Evolutionary conservation across 148 eudicot genomes (phyloP), one percentile per base, ranked within the genome.

Genomic region (Silene latifolia): DNA sequence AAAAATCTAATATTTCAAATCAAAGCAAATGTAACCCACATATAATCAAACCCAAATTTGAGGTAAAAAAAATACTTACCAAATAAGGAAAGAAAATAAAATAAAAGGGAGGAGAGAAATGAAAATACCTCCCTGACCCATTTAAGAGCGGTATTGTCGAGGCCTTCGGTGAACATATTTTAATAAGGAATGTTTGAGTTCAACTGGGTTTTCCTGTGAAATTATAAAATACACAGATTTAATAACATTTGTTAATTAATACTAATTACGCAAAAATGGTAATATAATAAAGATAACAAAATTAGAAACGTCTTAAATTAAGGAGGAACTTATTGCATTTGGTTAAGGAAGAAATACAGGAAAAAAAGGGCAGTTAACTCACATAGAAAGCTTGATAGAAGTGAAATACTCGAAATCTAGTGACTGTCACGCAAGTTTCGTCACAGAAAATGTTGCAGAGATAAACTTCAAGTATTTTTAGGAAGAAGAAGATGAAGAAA

Each of bases 91-190:
- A n/a, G n/a, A n/a, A n/a, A n/a, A n/a, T n/a, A n/a, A n/a, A n/a
- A n/a, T n/a, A n/a, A n/a, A n/a, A n/a, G n/a, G n/a, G n/a, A 18
- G 35, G 29, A 9, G 13, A 29, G 59, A 23, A 69, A 13, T 48
- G 53, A 42, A 18, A 67, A 32, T 74, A 90, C 94, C 91, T 88
- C 87, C 70, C 71, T 74, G 60, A 88, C 91, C 94, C 94, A 90
- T 80, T 79, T 81, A 39, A 88, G 91, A 78, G 91, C 88, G 78
- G 76, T 88, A 78, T 78, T 87, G 75, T 90, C 94, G 8, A 88
- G 86, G 4, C 94, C 94, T 76, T 90, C 81, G n/a, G 91, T 88
- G 75, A 90, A 90, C 94, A 90, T n/a, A 14, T 63, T 67, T 35
- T 39, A 39, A 29, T 20, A 42, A 39, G 54, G 57, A 56, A 76